Percentiles rank a stretch among this genome's conserved stretches.
Evolutionary conservation across 202 grass and related monocot genomes (phyloP).

Genomic region (Eragrostis tef): DNA sequence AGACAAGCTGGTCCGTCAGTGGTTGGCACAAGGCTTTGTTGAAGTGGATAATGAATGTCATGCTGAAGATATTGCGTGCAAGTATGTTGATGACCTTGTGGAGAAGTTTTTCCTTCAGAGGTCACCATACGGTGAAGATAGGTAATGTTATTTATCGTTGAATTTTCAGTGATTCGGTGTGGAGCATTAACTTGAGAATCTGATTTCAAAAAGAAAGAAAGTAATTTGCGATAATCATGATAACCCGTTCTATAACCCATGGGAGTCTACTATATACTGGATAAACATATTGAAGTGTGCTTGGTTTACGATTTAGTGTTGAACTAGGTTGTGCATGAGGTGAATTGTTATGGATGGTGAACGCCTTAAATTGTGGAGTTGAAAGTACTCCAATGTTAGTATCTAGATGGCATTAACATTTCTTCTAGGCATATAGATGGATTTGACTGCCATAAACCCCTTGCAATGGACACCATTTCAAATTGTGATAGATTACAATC

Average conservation of each 20-base stretch:
- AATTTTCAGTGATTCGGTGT: neutral
- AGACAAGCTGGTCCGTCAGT: constrained; percentile 48
- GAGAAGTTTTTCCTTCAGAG: constrained; percentile 37
- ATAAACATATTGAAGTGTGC: neutral
- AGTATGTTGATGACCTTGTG: constrained; percentile 35
- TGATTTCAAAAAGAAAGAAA: neutral
- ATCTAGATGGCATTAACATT: neutral
- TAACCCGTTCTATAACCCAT: neutral
- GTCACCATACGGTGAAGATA: constrained; percentile 16
- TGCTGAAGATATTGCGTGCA: constrained; percentile 43
- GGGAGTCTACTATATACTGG: neutral
- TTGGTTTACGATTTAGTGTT: neutral
- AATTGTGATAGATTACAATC: neutral
- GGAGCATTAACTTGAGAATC: neutral
- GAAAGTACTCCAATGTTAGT: neutral
- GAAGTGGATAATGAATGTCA: neutral
- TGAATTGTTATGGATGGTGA: neutral
- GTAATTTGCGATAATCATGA: neutral
- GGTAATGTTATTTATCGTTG: constrained; percentile 24
- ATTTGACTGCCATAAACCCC: neutral
- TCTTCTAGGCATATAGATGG: neutral
- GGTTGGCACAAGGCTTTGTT: constrained; percentile 55
- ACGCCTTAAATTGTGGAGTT: neutral
- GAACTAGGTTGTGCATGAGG: constrained; percentile 5
- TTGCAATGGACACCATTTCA: neutral